A percentile compares a stretch with the other conserved stretches of the same genome.
These are phyloP conservation scores for Lunularia cruciata DNA, from an alignment of 225 moss, liverwort and hornwort genomes.

Conservation along the genomic window DNA sequence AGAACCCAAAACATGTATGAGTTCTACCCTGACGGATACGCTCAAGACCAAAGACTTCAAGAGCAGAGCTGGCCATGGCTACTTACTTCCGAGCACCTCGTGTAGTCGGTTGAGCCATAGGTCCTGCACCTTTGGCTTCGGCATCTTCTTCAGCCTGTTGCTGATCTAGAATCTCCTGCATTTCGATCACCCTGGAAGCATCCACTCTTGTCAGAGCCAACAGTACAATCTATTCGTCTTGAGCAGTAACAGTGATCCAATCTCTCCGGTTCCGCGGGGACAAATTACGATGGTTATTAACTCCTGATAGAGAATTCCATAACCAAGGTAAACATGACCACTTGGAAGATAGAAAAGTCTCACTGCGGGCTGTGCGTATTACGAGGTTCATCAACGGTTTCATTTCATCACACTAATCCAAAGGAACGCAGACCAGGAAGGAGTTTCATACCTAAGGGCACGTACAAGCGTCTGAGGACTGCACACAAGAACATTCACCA, in stretches of 20 bases:
- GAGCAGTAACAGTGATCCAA: background rate
- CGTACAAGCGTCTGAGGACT: slow-evolving; percentile 99
- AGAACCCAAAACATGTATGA: too few relatives aligned
- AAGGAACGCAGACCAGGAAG: background rate
- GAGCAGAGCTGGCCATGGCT: background rate
- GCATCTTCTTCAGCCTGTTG: slow-evolving; percentile 99
- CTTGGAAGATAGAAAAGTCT: background rate
- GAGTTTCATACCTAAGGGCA: slow-evolving; percentile 64
- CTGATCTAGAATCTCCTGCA: slow-evolving; percentile 98
- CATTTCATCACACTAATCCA: background rate
- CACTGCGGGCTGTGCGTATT: too few relatives aligned
- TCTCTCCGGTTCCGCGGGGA: background rate
- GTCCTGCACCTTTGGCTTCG: slow-evolving; percentile 92
- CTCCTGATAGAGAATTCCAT: too few relatives aligned
- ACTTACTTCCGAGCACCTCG: slow-evolving; percentile 88
- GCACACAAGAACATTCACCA: slow-evolving; percentile 39
- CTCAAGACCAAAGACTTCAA: background rate
- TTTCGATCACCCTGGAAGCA: slow-evolving; percentile 87
- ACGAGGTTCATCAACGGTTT: too few relatives aligned
- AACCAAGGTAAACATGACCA: background rate
- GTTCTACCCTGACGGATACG: too few relatives aligned
- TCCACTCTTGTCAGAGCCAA: slow-evolving; percentile 22
- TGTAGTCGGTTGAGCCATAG: slow-evolving; percentile 81
- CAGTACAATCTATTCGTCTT: background rate
- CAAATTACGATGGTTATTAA: too few relatives aligned